Conservation (phyloP, 2,329 filamentous ascomycete genomes). For the Colletotrichum theobromicola region DNA sequence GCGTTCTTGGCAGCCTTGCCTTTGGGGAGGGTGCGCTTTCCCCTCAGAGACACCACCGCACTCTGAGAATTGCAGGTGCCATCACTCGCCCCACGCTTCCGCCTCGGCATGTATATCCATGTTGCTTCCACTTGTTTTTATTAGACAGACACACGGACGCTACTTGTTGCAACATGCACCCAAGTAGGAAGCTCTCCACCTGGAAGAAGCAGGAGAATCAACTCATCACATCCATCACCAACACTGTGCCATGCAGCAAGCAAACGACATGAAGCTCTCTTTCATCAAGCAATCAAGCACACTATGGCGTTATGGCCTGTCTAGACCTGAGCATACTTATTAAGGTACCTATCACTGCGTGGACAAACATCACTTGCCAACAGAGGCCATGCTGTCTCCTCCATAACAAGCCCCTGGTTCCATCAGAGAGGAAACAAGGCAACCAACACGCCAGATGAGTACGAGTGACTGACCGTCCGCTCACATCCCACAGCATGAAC, state of each 20-base stretch:
- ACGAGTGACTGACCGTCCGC: background rate
- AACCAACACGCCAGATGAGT: background rate
- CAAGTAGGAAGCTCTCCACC: background rate
- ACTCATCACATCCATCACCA: background rate
- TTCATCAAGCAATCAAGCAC: background rate
- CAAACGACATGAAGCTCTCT: background rate
- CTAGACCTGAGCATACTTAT: background rate
- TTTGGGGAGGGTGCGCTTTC: no score
- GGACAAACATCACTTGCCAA: background rate
- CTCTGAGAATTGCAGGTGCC: no score
- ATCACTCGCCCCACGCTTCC: background rate
- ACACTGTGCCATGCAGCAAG: background rate
- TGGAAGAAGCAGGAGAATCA: background rate
- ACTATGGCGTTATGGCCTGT: background rate
- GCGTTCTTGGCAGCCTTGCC: slow-evolving; percentile 17
- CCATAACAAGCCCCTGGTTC: background rate
- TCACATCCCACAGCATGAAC: background rate
- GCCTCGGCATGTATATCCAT: background rate
- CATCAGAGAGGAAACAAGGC: background rate
- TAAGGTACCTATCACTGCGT: no score
- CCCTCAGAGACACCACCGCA: no score
- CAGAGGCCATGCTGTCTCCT: background rate
- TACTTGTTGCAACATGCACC: background rate
- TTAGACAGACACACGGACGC: background rate
- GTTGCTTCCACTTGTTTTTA: background rate